phyloP scores from a whole-genome alignment of 352 stramenopile genomes.

The Phytophthora agathidicida region DNA sequence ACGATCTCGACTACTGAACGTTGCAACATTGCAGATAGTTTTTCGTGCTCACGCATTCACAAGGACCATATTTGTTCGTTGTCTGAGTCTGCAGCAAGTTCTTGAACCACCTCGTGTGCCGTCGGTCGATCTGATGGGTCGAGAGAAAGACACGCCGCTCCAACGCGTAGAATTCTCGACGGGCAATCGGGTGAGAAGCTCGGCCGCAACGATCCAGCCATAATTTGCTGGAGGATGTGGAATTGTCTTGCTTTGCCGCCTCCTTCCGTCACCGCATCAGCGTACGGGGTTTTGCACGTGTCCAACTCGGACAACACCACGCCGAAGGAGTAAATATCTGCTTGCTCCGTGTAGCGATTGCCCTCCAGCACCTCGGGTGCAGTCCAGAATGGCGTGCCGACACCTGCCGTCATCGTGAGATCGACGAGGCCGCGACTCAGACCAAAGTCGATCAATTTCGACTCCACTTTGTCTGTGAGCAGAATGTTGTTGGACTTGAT shows the following conservation, averaged over 20 bases:
- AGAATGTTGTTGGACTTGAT: conserved; percentile 60
- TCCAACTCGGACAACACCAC: conserved; percentile 56
- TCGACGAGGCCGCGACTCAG: conserved; percentile 39
- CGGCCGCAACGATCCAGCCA: conserved; percentile 42
- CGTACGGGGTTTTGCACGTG: conserved; percentile 38
- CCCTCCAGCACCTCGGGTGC: conserved; percentile 71
- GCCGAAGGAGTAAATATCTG: conserved; percentile 75
- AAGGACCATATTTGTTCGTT: not conserved
- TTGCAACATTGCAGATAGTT: too few relatives aligned
- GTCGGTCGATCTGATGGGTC: conserved; percentile 39
- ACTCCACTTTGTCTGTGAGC: conserved; percentile 60
- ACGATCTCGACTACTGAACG: too few relatives aligned
- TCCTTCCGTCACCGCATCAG: conserved; percentile 17
- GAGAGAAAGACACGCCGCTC: conserved; percentile 25
- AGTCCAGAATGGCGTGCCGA: conserved; percentile 84
- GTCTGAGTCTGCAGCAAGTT: conserved; percentile 22
- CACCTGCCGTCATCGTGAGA: conserved; percentile 53
- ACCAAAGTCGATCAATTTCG: conserved; percentile 86
- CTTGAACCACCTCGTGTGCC: conserved; percentile 31
- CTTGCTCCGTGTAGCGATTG: conserved; percentile 54
- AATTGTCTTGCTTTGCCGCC: conserved; percentile 28
- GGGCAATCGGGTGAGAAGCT: conserved; percentile 51
- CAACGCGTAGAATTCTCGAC: conserved; percentile 30
- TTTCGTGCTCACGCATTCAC: not conserved
- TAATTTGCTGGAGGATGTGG: conserved; percentile 48